These are phyloP conservation scores for Termitomyces sp. DNA, from an alignment of 768 basidiomycete species.

Conservation along the genomic window DNA sequence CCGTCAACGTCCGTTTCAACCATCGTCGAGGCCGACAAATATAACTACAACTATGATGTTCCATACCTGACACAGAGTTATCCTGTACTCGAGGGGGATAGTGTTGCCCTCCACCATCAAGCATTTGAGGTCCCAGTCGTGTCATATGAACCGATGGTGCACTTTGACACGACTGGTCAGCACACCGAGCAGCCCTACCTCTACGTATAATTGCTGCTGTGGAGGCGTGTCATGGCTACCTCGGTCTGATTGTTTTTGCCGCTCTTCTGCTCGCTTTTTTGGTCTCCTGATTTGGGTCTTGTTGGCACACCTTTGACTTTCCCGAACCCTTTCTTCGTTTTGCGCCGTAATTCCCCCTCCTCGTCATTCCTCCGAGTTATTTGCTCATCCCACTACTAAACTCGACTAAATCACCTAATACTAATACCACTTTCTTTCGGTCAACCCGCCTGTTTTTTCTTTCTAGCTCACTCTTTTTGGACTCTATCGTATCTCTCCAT, in stretches of 20 bases:
- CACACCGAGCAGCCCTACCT: constrained; percentile 5
- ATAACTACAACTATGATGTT: constrained; percentile 9
- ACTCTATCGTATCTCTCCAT: background rate
- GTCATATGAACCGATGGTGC: constrained; percentile 9
- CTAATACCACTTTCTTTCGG: constrained; percentile 1
- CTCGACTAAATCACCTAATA: background rate
- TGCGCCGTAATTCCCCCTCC: background rate
- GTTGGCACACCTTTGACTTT: background rate
- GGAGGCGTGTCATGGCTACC: background rate
- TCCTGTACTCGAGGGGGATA: constrained; percentile 11
- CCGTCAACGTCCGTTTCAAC: background rate
- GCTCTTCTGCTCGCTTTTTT: constrained; percentile 3
- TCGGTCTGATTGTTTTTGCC: constrained; percentile 1
- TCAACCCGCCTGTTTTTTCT: background rate
- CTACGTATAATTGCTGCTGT: constrained; percentile 1
- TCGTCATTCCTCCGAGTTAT: background rate
- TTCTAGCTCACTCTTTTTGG: background rate
- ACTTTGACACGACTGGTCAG: constrained; percentile 3
- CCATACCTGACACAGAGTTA: constrained; percentile 12
- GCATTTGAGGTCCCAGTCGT: constrained; percentile 8
- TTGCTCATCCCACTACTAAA: constrained; percentile 9
- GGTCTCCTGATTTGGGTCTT: background rate
- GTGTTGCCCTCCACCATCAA: constrained; percentile 9
- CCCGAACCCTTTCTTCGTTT: background rate
- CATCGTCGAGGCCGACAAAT: constrained; percentile 12